Conservation (phyloP, 2,329 filamentous ascomycete species). For the Sphaerulina musiva region DNA sequence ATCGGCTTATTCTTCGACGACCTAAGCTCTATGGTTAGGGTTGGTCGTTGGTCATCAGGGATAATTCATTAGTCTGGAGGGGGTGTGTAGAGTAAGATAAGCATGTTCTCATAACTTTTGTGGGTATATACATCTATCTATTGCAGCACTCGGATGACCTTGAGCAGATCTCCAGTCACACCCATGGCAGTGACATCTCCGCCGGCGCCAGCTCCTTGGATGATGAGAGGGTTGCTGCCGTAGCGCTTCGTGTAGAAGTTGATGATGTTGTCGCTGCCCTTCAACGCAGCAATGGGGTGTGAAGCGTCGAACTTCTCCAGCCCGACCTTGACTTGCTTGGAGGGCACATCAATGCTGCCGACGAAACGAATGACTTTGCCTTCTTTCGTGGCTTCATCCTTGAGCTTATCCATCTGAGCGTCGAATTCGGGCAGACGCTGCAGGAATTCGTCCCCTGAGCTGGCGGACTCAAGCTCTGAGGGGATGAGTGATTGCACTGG, state of each 20-base stretch:
- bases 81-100: background rate
- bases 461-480: conserved; percentile 68
- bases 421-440: conserved; percentile 74
- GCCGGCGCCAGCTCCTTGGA: conserved; percentile 87
- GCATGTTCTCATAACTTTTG: background rate
- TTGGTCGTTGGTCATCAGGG: background rate
- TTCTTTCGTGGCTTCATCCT: conserved; percentile 73
- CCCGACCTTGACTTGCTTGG: conserved; percentile 80
- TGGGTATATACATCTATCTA: conserved; percentile 9
- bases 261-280: conserved; percentile 98
- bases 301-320: conserved; percentile 75
- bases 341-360: conserved; percentile 81
- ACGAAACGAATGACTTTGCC: conserved; percentile 93
- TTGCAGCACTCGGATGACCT: conserved; percentile 66
- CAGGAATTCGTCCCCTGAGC: conserved; percentile 80
- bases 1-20: no score
- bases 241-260: conserved; percentile 97
- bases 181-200: conserved; percentile 97
- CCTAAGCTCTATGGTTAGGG: no score
- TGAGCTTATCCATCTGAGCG: conserved; percentile 79
- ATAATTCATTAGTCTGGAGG: background rate
- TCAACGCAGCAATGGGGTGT: conserved; percentile 86
- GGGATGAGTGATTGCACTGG: conserved; percentile 92
- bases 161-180: conserved; percentile 86
- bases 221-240: conserved; percentile 79